Conservation (phyloP, 2,329 filamentous ascomycete species). For the Didymella lethalis region DNA sequence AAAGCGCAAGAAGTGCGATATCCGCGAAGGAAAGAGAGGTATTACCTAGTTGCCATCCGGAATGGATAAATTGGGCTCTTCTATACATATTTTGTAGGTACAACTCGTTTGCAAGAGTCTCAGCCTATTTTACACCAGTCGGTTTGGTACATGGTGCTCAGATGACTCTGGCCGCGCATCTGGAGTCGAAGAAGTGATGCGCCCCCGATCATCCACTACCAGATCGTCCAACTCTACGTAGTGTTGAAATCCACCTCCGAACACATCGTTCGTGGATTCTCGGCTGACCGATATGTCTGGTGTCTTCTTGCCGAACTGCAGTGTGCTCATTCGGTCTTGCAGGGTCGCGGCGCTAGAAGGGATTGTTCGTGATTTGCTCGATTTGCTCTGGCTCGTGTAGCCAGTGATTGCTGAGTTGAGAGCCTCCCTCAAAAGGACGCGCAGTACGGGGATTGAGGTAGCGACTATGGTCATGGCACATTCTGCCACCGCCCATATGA, state of each 20-base stretch:
- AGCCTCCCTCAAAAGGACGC: constrained; percentile 23
- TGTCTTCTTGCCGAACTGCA: constrained; percentile 3
- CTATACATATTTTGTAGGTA: not conserved
- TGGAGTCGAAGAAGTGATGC: constrained; percentile 2
- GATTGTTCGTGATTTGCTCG: constrained; percentile 2
- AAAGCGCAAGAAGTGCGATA: no score
- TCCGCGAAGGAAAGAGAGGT: no score
- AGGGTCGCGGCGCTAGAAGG: not conserved
- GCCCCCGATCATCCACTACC: not conserved
- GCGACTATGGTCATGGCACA: constrained; percentile 24
- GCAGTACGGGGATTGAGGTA: constrained; percentile 24
- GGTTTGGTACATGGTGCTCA: not conserved
- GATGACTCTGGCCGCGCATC: constrained; percentile 4
- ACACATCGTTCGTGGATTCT: constrained; percentile 2
- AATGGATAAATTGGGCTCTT: not conserved
- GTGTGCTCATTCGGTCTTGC: constrained; percentile 1
- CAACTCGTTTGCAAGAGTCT: not conserved
- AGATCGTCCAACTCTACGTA: constrained; percentile 6
- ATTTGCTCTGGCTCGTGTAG: constrained; percentile 2
- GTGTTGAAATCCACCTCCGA: constrained; percentile 1
- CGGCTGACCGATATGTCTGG: constrained; percentile 2
- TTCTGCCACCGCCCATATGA: constrained; percentile 26
- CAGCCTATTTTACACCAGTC: not conserved
- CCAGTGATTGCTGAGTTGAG: constrained; percentile 18
- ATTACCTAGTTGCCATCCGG: not conserved